Evolutionary conservation across 129 eudicot genomes (phyloP).

Genomic region (Mikania micrantha): DNA sequence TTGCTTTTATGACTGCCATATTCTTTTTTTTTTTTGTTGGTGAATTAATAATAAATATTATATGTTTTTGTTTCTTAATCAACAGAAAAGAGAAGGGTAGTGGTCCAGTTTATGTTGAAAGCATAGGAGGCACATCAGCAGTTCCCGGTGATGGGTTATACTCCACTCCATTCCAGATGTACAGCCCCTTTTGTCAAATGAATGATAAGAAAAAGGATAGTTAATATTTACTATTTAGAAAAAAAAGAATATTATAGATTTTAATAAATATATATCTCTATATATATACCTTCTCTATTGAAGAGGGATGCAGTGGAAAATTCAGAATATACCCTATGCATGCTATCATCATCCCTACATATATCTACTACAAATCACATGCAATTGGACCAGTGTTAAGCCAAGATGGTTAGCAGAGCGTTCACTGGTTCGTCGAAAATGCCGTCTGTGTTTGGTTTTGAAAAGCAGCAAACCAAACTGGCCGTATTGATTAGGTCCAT

Average conservation of each 20-base stretch:
- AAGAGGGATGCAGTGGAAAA: conserved; percentile 37
- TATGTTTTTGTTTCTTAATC: background rate
- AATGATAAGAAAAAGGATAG: conserved; percentile 29
- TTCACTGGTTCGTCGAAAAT: background rate
- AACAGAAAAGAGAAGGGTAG: conserved; percentile 48
- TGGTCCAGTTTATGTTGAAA: conserved; percentile 39
- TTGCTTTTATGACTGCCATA: background rate
- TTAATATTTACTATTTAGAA: background rate
- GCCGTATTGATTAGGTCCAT: background rate
- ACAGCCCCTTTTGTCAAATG: conserved; percentile 83
- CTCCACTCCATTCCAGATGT: conserved; percentile 59
- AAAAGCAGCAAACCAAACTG: background rate
- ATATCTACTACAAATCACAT: background rate
- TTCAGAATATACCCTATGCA: conserved; percentile 38
- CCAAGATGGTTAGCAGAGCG: background rate
- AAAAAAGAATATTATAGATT: conserved; percentile 26
- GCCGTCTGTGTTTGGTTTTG: background rate
- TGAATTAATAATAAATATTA: background rate
- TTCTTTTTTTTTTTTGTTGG: background rate
- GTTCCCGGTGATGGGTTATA: conserved; percentile 50
- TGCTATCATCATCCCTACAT: conserved; percentile 21
- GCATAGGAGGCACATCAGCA: conserved; percentile 40
- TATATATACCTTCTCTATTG: conserved; percentile 31
- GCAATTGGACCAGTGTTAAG: background rate
- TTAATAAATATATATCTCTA: too few relatives aligned